Evolutionary conservation across 176 grass and related monocot species (phyloP).

Genomic region (Pontederia paniculata): DNA sequence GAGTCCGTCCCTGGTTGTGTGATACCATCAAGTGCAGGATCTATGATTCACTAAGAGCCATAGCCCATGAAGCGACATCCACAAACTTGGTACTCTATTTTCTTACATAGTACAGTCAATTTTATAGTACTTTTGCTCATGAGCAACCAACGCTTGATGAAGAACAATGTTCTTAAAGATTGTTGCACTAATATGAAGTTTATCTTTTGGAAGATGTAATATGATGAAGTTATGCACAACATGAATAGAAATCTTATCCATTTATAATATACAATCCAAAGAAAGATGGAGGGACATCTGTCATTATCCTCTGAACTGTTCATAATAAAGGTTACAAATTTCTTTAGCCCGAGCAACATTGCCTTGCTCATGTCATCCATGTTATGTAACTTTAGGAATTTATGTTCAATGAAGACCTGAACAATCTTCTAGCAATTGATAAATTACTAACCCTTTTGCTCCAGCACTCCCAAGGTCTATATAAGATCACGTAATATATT

Average conservation of each 20-base stretch:
- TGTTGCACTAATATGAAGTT: too few species aligned
- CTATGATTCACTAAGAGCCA: slow-evolving; percentile 85
- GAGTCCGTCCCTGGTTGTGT: slow-evolving; percentile 67
- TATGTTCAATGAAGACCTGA: slow-evolving; percentile 75
- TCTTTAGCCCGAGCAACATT: slow-evolving; percentile 79
- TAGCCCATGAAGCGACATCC: slow-evolving; percentile 86
- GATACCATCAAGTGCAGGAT: slow-evolving; percentile 80
- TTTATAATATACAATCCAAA: too few species aligned
- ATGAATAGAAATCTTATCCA: too few species aligned
- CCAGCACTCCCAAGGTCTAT: slow-evolving; percentile 88
- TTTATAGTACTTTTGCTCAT: neutral
- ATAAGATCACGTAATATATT: neutral
- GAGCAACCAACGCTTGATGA: too few species aligned
- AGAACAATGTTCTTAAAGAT: too few species aligned
- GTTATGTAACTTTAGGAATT: slow-evolving; percentile 98
- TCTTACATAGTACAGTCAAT: slow-evolving; percentile 1
- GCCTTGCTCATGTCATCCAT: slow-evolving; percentile 94
- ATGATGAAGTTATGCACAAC: too few species aligned
- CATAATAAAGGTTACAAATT: slow-evolving; percentile 85
- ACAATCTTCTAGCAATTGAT: slow-evolving; percentile 61
- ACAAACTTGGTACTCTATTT: slow-evolving; percentile 68
- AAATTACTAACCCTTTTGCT: slow-evolving; percentile 82
- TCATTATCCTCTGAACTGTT: slow-evolving; percentile 94
- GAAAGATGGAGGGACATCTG: too few species aligned
- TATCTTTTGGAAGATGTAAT: too few species aligned